Conservation (phyloP, 208 protist genomes). For the Trypanosoma congolense region DNA sequence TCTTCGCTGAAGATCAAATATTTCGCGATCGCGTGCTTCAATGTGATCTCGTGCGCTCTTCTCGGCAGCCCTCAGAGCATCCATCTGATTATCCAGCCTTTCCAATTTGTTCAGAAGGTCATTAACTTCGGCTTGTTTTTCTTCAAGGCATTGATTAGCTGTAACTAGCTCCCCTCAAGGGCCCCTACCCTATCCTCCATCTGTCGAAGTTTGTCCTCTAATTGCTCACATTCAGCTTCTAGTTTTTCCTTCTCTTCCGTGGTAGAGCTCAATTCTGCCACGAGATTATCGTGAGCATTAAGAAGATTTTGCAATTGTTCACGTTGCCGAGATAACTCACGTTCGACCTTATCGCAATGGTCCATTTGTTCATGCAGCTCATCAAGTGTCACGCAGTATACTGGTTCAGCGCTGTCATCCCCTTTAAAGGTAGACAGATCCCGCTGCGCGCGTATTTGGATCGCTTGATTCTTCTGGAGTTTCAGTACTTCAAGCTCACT, state of each 20-base stretch:
- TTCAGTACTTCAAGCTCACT: conserved; percentile 34
- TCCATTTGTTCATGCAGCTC: conserved; percentile 33
- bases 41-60: conserved; percentile 14
- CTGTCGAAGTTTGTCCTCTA: conserved; percentile 13
- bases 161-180: not conserved
- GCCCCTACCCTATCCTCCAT: conserved; percentile 7
- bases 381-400: conserved; percentile 49
- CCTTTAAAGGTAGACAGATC: conserved; percentile 31
- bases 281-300: conserved; percentile 3
- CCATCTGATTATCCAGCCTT: conserved; percentile 6
- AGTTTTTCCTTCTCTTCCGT: conserved; percentile 9
- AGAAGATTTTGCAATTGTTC: conserved; percentile 12
- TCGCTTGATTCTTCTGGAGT: conserved; percentile 41
- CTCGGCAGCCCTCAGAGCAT: conserved; percentile 14
- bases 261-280: not conserved
- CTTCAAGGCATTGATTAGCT: conserved; percentile 4
- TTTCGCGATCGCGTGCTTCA: conserved; percentile 21
- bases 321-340: not conserved
- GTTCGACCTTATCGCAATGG: conserved; percentile 17
- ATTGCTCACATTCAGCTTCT: conserved; percentile 12
- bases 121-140: conserved; percentile 10
- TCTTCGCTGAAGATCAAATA: conserved; percentile 15
- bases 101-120: conserved; percentile 10
- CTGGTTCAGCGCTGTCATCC: conserved; percentile 20
- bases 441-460: conserved; percentile 38